Evolutionary conservation across 805 yeast genomes (phyloP).

Genomic region (Yarrowia sp.): DNA sequence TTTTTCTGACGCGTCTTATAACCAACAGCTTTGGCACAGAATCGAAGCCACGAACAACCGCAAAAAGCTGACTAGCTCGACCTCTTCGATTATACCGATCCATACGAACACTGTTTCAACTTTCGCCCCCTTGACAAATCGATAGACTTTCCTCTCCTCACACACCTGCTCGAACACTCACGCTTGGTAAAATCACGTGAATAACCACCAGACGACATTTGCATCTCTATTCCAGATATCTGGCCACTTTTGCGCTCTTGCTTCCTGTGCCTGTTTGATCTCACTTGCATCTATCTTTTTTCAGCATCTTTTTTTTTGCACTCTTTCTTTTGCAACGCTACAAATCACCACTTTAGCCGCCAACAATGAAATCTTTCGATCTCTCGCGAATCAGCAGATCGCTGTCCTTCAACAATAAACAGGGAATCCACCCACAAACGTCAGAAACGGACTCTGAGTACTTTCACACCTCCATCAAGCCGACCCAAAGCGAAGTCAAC

Average conservation of each 20-base stretch:
- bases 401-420: conserved; percentile 1
- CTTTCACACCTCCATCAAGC: conserved; percentile 15
- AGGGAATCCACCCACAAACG: not conserved
- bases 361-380: not conserved
- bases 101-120: too few species aligned
- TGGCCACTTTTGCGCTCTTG: not conserved
- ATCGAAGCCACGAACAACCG: too few species aligned
- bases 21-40: too few species aligned
- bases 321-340: not conserved
- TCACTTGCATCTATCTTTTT: not conserved
- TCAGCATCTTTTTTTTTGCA: not conserved
- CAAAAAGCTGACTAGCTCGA: too few species aligned
- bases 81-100: too few species aligned
- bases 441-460: not conserved
- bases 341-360: too few species aligned
- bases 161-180: too few species aligned
- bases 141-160: too few species aligned
- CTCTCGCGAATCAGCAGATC: not conserved
- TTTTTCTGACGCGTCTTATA: too few species aligned
- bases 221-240: not conserved
- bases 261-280: too few species aligned
- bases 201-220: not conserved
- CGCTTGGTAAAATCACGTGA: too few species aligned
- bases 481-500: not conserved
- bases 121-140: too few species aligned